Base-by-base conservation (phyloP, 208 protist species). In the Endotrypanum monterogeii region DNA sequence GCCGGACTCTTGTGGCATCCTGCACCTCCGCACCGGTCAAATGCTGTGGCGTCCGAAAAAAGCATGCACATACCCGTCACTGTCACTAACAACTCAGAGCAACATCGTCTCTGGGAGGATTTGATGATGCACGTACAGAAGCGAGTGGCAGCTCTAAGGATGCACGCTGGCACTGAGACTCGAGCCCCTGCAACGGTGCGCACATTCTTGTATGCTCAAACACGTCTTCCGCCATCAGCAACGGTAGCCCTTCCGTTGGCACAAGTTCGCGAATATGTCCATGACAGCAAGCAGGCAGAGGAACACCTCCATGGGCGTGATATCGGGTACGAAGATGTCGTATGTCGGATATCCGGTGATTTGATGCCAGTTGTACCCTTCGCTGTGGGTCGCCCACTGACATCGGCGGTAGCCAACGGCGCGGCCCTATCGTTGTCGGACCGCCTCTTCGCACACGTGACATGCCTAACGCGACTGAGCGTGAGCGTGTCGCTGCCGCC, bases 341-440 rank as follows among this genome's bases (percentile, higher is more conserved):
- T 65, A 46, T 84, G 78, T 55, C 74, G 85, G 16, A 63, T 94
- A 14, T 85, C 88, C 20, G 90, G 90, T 37, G 90, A 84, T 3
- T 67, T 92, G 16, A 86, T 90, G 74, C 90, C 90, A 41, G 55
- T 77, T 14, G 90, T 91, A 0, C 62, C 61, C 44, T 94, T 94
- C 71, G 90, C 90, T 41, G 90, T 94, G 11, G 90, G 90, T 6
- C 76, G 65, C 7, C 84, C 84, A 18, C 52, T 88, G 32, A 12
- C 16, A 57, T 41, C 66, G 0, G 56, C 58, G 20, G 0, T 37
- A 8, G 1, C 61, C 57, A 37, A 51, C 2, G 35, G 37, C 37
- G 54, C 55, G n/a, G 16, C 69, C 9, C 3, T 63, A 12, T 66
- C 70, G 16, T 68, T 55, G 2, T 62, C 69, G 25, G 75, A 80